Percentiles rank a stretch among this genome's conserved stretches.
Evolutionary conservation across 352 stramenopile genomes (phyloP).

Genomic region (Plasmopara muralis): DNA sequence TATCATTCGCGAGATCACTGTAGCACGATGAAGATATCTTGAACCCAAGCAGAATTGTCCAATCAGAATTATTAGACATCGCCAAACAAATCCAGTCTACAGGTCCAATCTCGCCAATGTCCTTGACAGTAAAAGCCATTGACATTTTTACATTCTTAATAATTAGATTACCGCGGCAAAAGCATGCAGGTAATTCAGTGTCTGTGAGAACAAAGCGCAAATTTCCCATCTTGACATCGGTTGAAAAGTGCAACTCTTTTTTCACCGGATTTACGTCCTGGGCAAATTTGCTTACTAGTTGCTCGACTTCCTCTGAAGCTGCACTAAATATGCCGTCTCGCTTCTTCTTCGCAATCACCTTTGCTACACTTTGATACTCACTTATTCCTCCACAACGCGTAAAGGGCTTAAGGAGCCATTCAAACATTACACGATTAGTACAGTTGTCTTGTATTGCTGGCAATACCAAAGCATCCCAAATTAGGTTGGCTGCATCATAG

Average conservation of each 20-base stretch:
- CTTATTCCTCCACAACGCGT: constrained; percentile 61
- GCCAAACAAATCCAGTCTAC: constrained; percentile 49
- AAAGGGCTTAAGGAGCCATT: constrained; percentile 57
- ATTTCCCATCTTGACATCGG: constrained; percentile 59
- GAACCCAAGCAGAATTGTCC: constrained; percentile 54
- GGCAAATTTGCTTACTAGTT: constrained; percentile 43
- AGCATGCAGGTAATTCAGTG: constrained; percentile 40
- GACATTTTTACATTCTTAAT: constrained; percentile 55
- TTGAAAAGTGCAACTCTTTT: constrained; percentile 51
- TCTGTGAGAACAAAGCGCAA: constrained; percentile 58
- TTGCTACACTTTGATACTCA: constrained; percentile 60
- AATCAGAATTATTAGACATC: constrained; percentile 49
- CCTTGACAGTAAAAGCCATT: constrained; percentile 39
- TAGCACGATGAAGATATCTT: constrained; percentile 67
- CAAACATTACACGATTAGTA: constrained; percentile 29
- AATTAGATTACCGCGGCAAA: constrained; percentile 57
- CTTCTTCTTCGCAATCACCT: constrained; percentile 61
- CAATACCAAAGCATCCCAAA: constrained; percentile 52
- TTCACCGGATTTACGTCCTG: constrained; percentile 36
- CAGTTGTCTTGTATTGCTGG: constrained; percentile 34
- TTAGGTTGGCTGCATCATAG: constrained; percentile 55
- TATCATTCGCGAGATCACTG: constrained; percentile 55
- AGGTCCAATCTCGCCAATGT: constrained; percentile 45
- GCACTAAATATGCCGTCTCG: constrained; percentile 56
- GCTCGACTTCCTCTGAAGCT: constrained; percentile 43